Conservation (phyloP, 768 basidiomycete species). For the Mycena olivaceomarginata region DNA sequence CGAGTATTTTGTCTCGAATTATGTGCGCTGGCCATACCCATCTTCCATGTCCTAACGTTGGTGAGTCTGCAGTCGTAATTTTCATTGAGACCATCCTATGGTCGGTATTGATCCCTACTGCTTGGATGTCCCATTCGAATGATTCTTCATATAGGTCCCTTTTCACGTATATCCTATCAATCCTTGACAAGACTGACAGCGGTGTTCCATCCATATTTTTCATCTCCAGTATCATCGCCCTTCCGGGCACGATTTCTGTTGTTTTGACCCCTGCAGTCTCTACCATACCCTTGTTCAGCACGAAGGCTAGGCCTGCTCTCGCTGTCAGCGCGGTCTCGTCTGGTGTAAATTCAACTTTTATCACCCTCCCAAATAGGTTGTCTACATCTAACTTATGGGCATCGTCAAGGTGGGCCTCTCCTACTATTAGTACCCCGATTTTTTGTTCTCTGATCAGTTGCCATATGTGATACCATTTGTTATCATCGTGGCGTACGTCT, state of each 20-base stretch:
- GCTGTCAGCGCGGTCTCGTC: not conserved
- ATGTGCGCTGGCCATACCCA: too few species aligned
- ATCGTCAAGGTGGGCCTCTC: not conserved
- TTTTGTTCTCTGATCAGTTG: not conserved
- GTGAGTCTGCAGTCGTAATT: too few species aligned
- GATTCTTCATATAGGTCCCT: too few species aligned
- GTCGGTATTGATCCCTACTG: too few species aligned
- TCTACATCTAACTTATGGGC: not conserved
- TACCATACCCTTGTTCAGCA: not conserved
- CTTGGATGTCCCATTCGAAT: too few species aligned
- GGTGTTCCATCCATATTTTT: not conserved
- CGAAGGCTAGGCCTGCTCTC: not conserved
- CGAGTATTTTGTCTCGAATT: too few species aligned
- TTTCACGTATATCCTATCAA: too few species aligned
- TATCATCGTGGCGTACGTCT: not conserved
- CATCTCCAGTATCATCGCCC: not conserved
- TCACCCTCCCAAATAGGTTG: not conserved
- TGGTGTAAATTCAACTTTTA: not conserved
- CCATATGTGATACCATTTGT: slow-evolving; percentile 14
- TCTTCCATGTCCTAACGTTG: too few species aligned
- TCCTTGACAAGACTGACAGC: not conserved
- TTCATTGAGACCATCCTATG: too few species aligned
- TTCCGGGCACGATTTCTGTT: not conserved
- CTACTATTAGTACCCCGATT: not conserved
- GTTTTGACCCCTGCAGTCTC: not conserved